Evolutionary conservation across 768 basidiomycete species (phyloP), one percentile per base, ranked within the genome.

Genomic region (Clathrus columnatus): DNA sequence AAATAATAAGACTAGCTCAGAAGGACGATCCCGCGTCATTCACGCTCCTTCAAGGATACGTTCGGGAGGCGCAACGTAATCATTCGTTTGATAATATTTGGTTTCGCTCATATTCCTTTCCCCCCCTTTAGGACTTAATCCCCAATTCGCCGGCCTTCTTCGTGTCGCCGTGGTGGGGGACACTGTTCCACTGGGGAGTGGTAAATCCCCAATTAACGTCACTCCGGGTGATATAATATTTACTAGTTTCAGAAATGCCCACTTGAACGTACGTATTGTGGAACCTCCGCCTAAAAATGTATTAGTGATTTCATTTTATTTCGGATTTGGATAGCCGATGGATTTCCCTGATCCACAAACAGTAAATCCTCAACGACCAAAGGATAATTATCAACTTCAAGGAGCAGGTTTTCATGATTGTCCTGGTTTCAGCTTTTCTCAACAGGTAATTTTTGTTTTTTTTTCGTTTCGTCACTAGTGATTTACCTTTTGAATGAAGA

Each of bases 21-120:
- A 63, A 63, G 29, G 64, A 63, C 5, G 72, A 73, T 56, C 47
- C 61, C 3, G 58, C 66, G 27, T 71, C 71, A 50, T 63, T 61
- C 5, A 67, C 72, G 32, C 54, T 73, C 21, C 61, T 81, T 6
- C 67, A 63, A 7, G 79, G 78, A 18, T 82, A 81, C 60, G 73
- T 77, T 14, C 65, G 73, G 23, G 79, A 82, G 61, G 80, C 73
- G 0, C 73, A 79, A 72, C 68, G 79, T 76, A 48, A 41, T 73
- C 70, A 17, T 27, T 29, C n/a, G 14, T 7, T 48, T 6, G 26
- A 16, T 2, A 1, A 7, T 27, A 18, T 4, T 7, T 48, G 17
- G 7, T 14, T 14, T 24, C 29, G 21, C 24, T 16, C 7, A 14
- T 4, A n/a, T 48, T 2, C 16, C 17, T 23, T 7, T 27, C 23